Evolutionary conservation across 2,329 filamentous ascomycete species (phyloP).

Genomic region (Cladosporium phlei): DNA sequence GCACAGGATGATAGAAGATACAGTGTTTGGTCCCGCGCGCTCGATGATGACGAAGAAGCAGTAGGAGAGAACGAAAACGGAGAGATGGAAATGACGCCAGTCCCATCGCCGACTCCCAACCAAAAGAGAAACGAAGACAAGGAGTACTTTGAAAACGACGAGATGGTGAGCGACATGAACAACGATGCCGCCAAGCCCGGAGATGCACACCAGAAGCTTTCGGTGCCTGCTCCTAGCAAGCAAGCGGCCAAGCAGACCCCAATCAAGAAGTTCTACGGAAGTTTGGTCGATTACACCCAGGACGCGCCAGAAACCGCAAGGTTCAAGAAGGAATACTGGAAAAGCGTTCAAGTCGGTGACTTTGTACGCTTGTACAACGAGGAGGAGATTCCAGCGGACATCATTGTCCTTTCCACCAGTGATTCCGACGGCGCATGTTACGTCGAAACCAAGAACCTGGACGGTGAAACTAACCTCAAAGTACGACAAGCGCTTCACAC

Average conservation of each 20-base stretch:
- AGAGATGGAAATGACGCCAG: conserved; percentile 87
- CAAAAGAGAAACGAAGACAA: conserved; percentile 41
- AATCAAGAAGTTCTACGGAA: conserved; percentile 55
- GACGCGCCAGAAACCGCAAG: conserved; percentile 65
- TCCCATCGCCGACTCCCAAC: conserved; percentile 70
- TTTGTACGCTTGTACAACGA: conserved; percentile 96
- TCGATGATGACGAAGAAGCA: conserved; percentile 33
- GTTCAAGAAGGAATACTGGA: conserved; percentile 94
- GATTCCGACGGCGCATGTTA: conserved; percentile 94
- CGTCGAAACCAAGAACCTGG: conserved; percentile 95
- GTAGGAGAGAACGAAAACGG: conserved; percentile 52
- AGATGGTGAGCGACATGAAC: conserved; percentile 14
- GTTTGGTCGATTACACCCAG: conserved; percentile 67
- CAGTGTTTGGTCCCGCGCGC: conserved; percentile 46
- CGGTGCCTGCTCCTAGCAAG: conserved; percentile 25
- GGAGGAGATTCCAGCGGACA: conserved; percentile 88
- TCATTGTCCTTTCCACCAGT: conserved; percentile 88
- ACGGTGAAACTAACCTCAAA: conserved; percentile 96
- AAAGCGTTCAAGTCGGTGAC: conserved; percentile 89
- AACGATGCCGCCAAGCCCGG: conserved; percentile 19
- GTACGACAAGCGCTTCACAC: conserved; percentile 87
- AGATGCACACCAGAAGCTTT: conserved; percentile 23
- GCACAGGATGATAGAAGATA: conserved; percentile 44
- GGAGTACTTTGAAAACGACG: conserved; percentile 16
- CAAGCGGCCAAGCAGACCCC: conserved; percentile 18